Conservation (phyloP, 208 protist genomes). For the Leishmania turanica region DNA sequence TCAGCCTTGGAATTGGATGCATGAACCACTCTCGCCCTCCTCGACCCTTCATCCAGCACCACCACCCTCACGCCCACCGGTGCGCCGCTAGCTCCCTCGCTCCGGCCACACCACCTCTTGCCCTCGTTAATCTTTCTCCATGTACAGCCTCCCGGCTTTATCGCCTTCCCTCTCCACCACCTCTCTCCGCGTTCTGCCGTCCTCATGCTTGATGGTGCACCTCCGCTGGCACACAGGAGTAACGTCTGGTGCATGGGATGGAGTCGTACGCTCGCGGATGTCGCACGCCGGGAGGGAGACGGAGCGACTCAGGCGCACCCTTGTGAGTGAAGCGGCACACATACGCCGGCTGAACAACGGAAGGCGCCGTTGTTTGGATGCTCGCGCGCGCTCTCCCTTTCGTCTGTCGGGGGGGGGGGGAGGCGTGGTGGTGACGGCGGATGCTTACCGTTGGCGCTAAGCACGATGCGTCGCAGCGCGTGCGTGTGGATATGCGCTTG, state of each 20-base stretch:
- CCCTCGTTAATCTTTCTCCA: not conserved
- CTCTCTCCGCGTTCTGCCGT: not conserved
- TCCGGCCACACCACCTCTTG: not conserved
- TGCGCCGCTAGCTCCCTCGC: not conserved
- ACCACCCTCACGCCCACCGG: not conserved
- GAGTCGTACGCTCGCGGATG: not conserved
- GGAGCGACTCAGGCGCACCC: too few species aligned
- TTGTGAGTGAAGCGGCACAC: too few species aligned
- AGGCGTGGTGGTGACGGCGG: not conserved
- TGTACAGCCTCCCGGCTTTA: too few species aligned
- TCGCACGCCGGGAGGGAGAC: not conserved
- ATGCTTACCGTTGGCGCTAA: not conserved
- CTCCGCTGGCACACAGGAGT: not conserved
- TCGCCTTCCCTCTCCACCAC: not conserved
- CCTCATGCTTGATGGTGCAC: not conserved
- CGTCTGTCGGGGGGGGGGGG: not conserved
- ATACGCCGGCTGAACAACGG: not conserved
- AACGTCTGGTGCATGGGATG: not conserved
- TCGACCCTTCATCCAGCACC: not conserved
- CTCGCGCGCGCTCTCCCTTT: not conserved
- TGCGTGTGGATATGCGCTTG: not conserved
- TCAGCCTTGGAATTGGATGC: not conserved
- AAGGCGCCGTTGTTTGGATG: not conserved
- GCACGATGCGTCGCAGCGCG: not conserved
- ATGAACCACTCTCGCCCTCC: not conserved